Evolutionary conservation across 495 filamentous ascomycete genomes (phyloP).

Genomic region (Penicillium parvum): DNA sequence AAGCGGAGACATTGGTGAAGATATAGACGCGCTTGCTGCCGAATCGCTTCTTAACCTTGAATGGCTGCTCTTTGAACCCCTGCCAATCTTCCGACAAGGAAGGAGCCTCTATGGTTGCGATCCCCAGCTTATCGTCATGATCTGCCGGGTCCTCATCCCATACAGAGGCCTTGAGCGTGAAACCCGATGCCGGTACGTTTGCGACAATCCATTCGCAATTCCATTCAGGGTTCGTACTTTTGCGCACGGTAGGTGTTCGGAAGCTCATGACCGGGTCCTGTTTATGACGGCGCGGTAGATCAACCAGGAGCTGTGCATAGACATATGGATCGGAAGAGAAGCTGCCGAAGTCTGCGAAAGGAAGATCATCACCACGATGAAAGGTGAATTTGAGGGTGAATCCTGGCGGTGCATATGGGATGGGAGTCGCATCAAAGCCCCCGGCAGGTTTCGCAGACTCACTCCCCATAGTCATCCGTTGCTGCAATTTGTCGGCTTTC

Average conservation of each 20-base stretch:
- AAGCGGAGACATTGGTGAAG: constrained; percentile 57
- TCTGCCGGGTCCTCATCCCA: constrained; percentile 87
- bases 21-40: constrained; percentile 83
- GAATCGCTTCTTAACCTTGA: constrained; percentile 73
- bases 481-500: constrained; percentile 55
- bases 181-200: constrained; percentile 74
- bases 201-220: constrained; percentile 81
- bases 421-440: constrained; percentile 72
- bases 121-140: constrained; percentile 83
- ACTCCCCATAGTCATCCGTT: constrained; percentile 36
- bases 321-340: constrained; percentile 84
- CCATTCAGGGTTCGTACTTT: constrained; percentile 70
- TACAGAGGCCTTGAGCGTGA: constrained; percentile 72
- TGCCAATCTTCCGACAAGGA: constrained; percentile 58
- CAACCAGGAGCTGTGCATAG: constrained; percentile 58
- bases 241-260: constrained; percentile 71
- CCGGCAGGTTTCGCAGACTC: constrained; percentile 54
- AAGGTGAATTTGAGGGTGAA: constrained; percentile 85
- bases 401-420: constrained; percentile 66
- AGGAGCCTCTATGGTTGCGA: constrained; percentile 62
- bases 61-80: constrained; percentile 60
- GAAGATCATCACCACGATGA: constrained; percentile 72
- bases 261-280: constrained; percentile 68
- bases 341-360: constrained; percentile 71
- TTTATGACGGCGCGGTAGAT: constrained; percentile 67